A percentile compares a stretch with the other conserved stretches of the same genome.
phyloP scores from a whole-genome alignment of 306 rosid species.

The Ziziphus jujuba region DNA sequence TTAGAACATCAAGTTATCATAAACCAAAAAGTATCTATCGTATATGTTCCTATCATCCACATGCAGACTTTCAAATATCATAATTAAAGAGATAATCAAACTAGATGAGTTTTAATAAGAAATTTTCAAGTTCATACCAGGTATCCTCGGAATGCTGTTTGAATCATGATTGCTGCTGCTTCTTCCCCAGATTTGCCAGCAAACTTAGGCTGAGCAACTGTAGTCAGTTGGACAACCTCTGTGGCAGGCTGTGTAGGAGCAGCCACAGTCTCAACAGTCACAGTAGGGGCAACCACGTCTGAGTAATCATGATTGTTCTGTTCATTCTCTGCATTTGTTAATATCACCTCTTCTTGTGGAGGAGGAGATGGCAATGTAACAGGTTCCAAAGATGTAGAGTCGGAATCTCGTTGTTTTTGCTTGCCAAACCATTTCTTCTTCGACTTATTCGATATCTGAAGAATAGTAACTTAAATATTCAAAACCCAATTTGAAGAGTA shows the following conservation, averaged over 20 bases:
- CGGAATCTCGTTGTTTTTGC: slow-evolving; percentile 54
- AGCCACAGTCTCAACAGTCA: slow-evolving; percentile 30
- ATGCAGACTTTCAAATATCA: background rate
- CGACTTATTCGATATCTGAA: slow-evolving; percentile 64
- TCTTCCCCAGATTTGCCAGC: slow-evolving; percentile 72
- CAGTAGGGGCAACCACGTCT: slow-evolving; percentile 37
- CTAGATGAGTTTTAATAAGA: slow-evolving; percentile 1
- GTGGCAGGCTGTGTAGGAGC: slow-evolving; percentile 38
- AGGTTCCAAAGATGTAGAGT: slow-evolving; percentile 38
- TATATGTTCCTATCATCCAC: background rate
- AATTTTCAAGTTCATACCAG: slow-evolving; percentile 49
- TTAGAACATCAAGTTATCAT: slow-evolving; percentile 14
- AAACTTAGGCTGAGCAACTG: slow-evolving; percentile 45
- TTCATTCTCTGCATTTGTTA: slow-evolving; percentile 52
- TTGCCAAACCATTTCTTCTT: slow-evolving; percentile 99
- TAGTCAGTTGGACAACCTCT: slow-evolving; percentile 34
- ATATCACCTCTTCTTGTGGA: slow-evolving; percentile 53
- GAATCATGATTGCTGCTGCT: slow-evolving; percentile 83
- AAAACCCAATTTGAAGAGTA: slow-evolving; percentile 14
- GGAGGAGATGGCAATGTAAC: slow-evolving; percentile 52
- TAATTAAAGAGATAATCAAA: background rate
- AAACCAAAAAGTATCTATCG: slow-evolving; percentile 1
- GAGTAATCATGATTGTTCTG: slow-evolving; percentile 39
- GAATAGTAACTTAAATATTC: slow-evolving; percentile 6
- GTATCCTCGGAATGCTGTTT: slow-evolving; percentile 91